Conservation (phyloP, 345 rosid species). For the Populus ilicifolia region DNA sequence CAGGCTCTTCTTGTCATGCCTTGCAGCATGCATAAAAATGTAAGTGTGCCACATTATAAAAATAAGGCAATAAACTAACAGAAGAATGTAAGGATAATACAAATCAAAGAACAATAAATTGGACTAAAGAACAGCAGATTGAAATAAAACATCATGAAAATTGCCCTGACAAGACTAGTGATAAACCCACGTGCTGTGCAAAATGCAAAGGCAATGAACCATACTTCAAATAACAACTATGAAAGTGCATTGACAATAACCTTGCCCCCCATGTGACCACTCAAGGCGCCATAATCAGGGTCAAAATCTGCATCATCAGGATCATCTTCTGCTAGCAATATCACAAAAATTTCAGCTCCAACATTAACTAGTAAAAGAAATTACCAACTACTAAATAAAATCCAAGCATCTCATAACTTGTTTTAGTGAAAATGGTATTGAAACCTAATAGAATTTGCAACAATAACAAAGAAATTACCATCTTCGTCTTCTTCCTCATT, state of each 20-base stretch:
- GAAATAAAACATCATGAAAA: not conserved
- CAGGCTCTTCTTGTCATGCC: not conserved
- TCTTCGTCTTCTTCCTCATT: slow-evolving; percentile 85
- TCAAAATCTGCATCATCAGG: slow-evolving; percentile 97
- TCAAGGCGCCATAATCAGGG: slow-evolving; percentile 56
- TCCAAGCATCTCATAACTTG: not conserved
- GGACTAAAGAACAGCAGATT: not conserved
- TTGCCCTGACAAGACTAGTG: not conserved
- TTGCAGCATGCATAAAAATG: not conserved
- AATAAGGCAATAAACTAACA: not conserved
- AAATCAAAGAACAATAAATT: not conserved
- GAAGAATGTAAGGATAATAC: not conserved
- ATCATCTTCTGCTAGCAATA: slow-evolving; percentile 79
- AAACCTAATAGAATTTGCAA: slow-evolving; percentile 11
- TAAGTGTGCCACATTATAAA: not conserved
- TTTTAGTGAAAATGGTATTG: not conserved
- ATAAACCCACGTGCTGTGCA: not conserved
- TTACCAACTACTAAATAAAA: not conserved
- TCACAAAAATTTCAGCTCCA: slow-evolving; percentile 21
- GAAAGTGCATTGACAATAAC: slow-evolving; percentile 29
- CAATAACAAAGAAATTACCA: slow-evolving; percentile 48
- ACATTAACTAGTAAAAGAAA: slow-evolving; percentile 1
- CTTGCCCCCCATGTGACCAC: slow-evolving; percentile 47
- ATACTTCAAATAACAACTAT: not conserved
- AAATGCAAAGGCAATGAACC: not conserved